Evolutionary conservation across 1,284 basidiomycete species (phyloP), one percentile per base, ranked within the genome.

Genomic region (Tranzscheliella williamsii): DNA sequence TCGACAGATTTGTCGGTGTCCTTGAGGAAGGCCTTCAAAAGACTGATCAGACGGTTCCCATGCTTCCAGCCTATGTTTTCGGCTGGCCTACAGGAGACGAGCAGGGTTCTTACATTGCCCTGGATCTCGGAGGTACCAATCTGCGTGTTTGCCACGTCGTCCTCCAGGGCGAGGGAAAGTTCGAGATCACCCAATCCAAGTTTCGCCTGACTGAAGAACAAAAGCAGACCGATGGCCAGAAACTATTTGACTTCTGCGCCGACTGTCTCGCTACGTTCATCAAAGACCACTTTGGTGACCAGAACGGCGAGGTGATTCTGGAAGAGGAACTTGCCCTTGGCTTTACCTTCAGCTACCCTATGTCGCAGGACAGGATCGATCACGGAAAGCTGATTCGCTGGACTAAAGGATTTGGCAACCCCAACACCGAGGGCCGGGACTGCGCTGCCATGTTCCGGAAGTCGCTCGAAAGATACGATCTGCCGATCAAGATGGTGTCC

Each of bases 41-140:
- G 80, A 81, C 83, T 24, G 85, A 85, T 15, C 90, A 97, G 81
- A 83, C 89, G 40, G 93, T 98, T 76, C 90, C 89, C 18, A 91
- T 90, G 93, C 89, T 97, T 48, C 94, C 95, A 4, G 92, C 94
- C 1, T 98, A 83, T 79, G 94, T 98, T 44, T 97, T 98, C 75
- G 93, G 91, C 32, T 98, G 91, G 88, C 95, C 94, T 15, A 85
- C 86, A 7, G 91, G 94, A 4, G 79, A 90, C 45, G 94, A 99
- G 81, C 82, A 81, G 12, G 95, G 95, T 32, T 88, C 94, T 43
- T 96, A 84, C 79, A 86, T 98, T 41, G 91, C 95, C 3, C 81
- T 99, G 40, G 95, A 98, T 80, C 86, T 98, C 38, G 94, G 93
- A 85, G 78, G 76, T 40, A 98, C 95, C 37, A 98, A 99, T 78